These are phyloP conservation scores for Amphicarpaea edgeworthii DNA, from an alignment of 306 rosid genomes.

Conservation along the genomic window DNA sequence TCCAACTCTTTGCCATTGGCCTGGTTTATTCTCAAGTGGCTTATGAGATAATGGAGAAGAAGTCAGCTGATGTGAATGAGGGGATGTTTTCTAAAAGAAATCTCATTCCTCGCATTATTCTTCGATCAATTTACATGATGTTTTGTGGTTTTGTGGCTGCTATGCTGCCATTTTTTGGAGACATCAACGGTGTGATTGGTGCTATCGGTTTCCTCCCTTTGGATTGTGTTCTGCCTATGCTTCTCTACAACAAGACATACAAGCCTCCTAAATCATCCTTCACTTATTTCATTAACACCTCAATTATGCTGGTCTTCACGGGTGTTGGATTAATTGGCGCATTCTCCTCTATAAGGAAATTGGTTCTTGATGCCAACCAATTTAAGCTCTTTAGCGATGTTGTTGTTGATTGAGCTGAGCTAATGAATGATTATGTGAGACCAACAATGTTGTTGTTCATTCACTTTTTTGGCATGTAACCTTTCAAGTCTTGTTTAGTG, in stretches of 20 bases:
- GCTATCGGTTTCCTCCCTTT: slow-evolving; percentile 82
- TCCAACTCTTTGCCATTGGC: slow-evolving; percentile 83
- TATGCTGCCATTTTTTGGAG: slow-evolving; percentile 85
- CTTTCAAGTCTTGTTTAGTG: neutral
- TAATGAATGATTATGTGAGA: neutral
- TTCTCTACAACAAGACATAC: slow-evolving; percentile 74
- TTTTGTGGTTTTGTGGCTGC: slow-evolving; percentile 76
- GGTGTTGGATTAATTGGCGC: slow-evolving; percentile 71
- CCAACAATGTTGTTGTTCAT: neutral
- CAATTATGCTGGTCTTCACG: slow-evolving; percentile 66
- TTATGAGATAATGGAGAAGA: slow-evolving; percentile 82
- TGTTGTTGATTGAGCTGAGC: slow-evolving; percentile 60
- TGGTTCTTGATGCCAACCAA: slow-evolving; percentile 70
- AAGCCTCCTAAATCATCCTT: slow-evolving; percentile 66
- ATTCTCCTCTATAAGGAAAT: slow-evolving; percentile 70
- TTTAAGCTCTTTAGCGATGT: slow-evolving; percentile 68
- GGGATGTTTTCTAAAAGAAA: slow-evolving; percentile 78
- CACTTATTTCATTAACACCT: slow-evolving; percentile 64
- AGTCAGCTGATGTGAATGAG: slow-evolving; percentile 69
- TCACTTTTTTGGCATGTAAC: neutral
- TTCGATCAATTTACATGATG: slow-evolving; percentile 67
- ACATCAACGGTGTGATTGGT: slow-evolving; percentile 73
- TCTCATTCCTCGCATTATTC: slow-evolving; percentile 70
- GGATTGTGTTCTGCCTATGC: slow-evolving; percentile 82
- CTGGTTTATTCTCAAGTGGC: slow-evolving; percentile 88